Conservation (phyloP, 139 green algal genomes). For the Marvania coccoides region DNA sequence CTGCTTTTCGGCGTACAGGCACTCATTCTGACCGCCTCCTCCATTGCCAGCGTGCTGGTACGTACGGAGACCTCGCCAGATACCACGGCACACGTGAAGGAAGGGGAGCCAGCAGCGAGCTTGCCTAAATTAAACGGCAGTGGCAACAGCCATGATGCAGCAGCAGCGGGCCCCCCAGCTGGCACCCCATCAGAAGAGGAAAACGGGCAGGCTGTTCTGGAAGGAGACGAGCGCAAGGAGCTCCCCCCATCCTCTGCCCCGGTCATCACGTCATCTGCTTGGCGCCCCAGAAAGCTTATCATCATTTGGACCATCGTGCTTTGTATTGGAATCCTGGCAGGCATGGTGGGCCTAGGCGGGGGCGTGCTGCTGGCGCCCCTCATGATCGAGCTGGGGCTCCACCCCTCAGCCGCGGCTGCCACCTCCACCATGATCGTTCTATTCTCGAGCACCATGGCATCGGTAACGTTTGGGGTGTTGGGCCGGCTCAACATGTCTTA, state of each 20-base stretch:
- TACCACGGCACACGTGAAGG: background rate
- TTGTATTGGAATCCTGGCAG: background rate
- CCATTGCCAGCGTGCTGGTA: background rate
- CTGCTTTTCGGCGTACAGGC: conserved; percentile 9
- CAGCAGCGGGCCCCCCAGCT: no score
- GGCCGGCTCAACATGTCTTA: conserved; percentile 3
- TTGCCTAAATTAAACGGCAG: background rate
- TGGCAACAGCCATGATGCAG: background rate
- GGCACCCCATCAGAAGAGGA: no score
- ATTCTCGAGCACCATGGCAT: background rate
- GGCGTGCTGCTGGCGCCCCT: conserved; percentile 1
- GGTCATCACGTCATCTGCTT: no score
- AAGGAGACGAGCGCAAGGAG: no score
- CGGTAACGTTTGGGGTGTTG: background rate
- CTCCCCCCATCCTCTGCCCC: no score
- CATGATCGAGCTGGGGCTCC: background rate
- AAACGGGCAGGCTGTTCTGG: no score
- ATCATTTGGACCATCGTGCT: background rate
- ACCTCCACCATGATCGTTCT: conserved; percentile 7
- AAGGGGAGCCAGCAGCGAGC: background rate
- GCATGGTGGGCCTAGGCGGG: conserved; percentile 3
- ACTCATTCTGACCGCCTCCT: background rate
- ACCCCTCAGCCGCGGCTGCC: background rate
- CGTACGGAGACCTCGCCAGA: background rate
- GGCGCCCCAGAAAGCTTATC: background rate